Evolutionary conservation across 2,329 filamentous ascomycete species (phyloP), one percentile per base, ranked within the genome.

Genomic region (Fusarium compactum): DNA sequence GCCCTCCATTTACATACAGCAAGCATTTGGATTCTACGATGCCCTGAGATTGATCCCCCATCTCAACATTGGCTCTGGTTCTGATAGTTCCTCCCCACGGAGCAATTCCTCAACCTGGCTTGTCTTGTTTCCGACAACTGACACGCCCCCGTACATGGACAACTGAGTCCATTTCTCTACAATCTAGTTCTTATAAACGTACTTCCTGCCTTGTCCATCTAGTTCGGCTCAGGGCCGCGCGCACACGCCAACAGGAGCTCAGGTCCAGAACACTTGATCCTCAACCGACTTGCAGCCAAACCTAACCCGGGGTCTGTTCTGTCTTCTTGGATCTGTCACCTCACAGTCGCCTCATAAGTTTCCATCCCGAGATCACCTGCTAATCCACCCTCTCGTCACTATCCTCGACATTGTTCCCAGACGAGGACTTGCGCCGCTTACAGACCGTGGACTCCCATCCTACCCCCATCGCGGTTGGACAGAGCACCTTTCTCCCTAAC

Each of bases 331-430:
- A 61, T 65, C 68, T 61, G 65, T 73, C 70, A 67, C 68, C 72
- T 76, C 62, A 73, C 72, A 57, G 60, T 73, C 68, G 62, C 55
- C 70, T 69, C 74, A 76, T 62, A 65, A 70, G 61, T 67, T 74
- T 68, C 54, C 53, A 41, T 59, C 60, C 64, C 51, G 62, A 67
- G 45, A 68, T 72, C 72, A 72, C 68, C 74, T 76, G 72, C 67
- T 60, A 65, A 62, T 62, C 50, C 54, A 61, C 62, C 22, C 41
- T 55, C 43, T 70, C 46, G 54, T 57, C 38, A 65, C 41, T 62
- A 54, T 65, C 61, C 59, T 67, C 57, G 57, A 62, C 40, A 56
- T 73, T 51, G 54, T 58, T 63, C 58, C 61, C 48, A 68, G 68
- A 50, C 67, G 48, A 61, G 54, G 63, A 60, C 66, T 62, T 65